phyloP scores from a whole-genome alignment of 2,329 filamentous ascomycete species.

The Botrytis galanthina region DNA sequence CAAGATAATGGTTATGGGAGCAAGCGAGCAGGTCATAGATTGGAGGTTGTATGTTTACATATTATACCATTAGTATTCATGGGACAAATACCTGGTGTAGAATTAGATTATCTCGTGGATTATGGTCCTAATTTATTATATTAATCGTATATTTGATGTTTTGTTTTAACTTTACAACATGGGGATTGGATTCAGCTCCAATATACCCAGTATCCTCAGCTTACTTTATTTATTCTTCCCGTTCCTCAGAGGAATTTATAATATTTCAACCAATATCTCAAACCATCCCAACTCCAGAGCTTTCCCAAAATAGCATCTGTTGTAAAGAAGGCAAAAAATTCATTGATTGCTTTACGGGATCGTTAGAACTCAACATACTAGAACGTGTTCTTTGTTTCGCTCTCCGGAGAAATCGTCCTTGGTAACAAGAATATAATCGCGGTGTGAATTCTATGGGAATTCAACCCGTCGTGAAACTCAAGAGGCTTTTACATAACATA shows the following conservation, averaged over 20 bases:
- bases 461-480: not conserved
- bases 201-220: not conserved
- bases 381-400: not conserved
- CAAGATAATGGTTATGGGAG: not conserved
- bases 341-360: not conserved
- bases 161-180: not conserved
- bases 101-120: constrained; percentile 8
- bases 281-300: not conserved
- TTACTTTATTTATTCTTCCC: not conserved
- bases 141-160: constrained; percentile 4
- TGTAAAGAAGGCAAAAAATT: not conserved
- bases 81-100: not conserved
- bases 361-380: not conserved
- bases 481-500: not conserved
- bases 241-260: not conserved
- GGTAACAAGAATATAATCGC: not conserved
- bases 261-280: not conserved
- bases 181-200: not conserved
- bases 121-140: constrained; percentile 2
- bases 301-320: not conserved
- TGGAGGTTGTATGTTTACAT: constrained; percentile 1
- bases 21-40: constrained; percentile 5
- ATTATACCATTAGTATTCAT: not conserved
- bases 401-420: not conserved
- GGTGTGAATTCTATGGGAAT: not conserved